These are phyloP conservation scores for Gymnopilus junonius DNA, from an alignment of 768 basidiomycete species.

Conservation along the genomic window DNA sequence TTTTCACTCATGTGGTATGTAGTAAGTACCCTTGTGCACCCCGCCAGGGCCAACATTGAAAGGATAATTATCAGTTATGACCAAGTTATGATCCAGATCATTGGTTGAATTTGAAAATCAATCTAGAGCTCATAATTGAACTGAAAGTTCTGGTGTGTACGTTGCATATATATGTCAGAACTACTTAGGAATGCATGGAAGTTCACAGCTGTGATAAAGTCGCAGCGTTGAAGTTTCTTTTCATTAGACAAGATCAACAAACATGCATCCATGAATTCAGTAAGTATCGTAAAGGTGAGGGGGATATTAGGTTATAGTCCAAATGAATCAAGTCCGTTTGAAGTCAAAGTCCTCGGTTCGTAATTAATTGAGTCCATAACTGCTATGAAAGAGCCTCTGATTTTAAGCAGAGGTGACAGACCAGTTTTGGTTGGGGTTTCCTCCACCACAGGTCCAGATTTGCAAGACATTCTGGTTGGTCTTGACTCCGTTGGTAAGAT, in stretches of 20 bases:
- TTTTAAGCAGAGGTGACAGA: conserved; percentile 2
- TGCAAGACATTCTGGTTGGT: conserved; percentile 8
- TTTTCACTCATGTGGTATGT: too few species aligned
- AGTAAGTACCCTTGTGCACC: too few species aligned
- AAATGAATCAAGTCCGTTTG: not conserved
- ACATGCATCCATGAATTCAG: not conserved
- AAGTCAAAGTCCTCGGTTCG: not conserved
- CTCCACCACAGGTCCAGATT: conserved; percentile 4
- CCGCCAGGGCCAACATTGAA: too few species aligned
- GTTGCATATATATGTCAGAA: too few species aligned
- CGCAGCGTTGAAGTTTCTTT: too few species aligned
- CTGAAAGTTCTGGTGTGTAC: too few species aligned
- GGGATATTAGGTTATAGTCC: not conserved
- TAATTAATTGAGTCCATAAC: not conserved
- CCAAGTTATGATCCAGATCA: too few species aligned
- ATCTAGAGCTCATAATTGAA: too few species aligned
- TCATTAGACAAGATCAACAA: not conserved
- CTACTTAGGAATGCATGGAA: too few species aligned
- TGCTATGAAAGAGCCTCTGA: not conserved
- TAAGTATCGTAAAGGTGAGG: not conserved
- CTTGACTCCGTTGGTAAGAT: conserved; percentile 7
- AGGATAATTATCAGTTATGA: too few species aligned
- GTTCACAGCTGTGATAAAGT: too few species aligned
- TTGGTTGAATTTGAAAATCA: too few species aligned
- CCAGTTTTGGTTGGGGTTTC: conserved; percentile 9